These are phyloP conservation scores for Aleurites moluccanus DNA, from an alignment of 441 rosid species.

Conservation along the genomic window DNA sequence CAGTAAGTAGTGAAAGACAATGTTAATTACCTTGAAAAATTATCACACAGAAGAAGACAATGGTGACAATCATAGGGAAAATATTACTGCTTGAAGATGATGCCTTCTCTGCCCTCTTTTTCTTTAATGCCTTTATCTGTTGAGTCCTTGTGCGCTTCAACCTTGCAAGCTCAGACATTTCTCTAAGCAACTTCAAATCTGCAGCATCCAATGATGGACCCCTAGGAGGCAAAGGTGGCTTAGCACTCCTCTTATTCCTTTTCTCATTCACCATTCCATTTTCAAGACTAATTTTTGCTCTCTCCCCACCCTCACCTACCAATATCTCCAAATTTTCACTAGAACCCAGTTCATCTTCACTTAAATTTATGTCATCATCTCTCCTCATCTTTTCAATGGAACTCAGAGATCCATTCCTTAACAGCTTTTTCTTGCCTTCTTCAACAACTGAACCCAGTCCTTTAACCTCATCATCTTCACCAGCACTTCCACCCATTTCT, in stretches of 20 bases:
- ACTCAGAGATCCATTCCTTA: constrained; percentile 15
- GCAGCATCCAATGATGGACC: constrained; percentile 21
- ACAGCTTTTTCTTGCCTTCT: constrained; percentile 8
- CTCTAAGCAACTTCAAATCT: constrained; percentile 29
- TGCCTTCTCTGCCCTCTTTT: constrained; percentile 26
- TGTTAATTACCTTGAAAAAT: constrained; percentile 36
- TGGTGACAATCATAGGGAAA: constrained; percentile 30
- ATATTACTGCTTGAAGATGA: constrained; percentile 22
- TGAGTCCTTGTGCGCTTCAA: constrained; percentile 29
- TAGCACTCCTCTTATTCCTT: constrained; percentile 27
- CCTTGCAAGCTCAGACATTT: constrained; percentile 31
- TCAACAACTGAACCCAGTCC: neutral
- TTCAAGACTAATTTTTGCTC: neutral
- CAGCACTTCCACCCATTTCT: constrained; percentile 31
- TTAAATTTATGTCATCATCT: neutral
- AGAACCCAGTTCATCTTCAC: constrained; percentile 7
- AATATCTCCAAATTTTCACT: constrained; percentile 15
- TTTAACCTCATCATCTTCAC: constrained; percentile 20
- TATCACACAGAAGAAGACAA: constrained; percentile 34
- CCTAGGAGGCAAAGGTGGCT: constrained; percentile 37
- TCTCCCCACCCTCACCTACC: constrained; percentile 1
- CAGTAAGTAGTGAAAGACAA: neutral
- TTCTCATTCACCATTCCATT: constrained; percentile 14
- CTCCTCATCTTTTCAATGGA: neutral
- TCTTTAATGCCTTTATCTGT: constrained; percentile 28